These are phyloP conservation scores for Cutaneotrichosporon spelunceum DNA, from an alignment of 1,284 basidiomycete genomes.

Conservation along the genomic window DNA sequence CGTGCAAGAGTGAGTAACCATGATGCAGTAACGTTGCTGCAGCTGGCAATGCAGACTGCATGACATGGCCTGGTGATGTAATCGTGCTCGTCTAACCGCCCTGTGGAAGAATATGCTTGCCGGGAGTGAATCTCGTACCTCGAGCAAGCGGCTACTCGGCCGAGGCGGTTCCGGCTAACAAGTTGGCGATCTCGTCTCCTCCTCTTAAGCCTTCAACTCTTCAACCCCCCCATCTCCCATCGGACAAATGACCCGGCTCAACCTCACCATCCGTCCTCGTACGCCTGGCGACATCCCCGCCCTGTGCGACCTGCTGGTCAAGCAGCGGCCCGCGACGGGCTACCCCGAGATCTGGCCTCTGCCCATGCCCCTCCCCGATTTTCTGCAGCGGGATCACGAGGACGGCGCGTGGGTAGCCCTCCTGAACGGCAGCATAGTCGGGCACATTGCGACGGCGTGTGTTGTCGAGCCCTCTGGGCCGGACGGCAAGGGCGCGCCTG, in stretches of 20 bases:
- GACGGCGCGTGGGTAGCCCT: not conserved
- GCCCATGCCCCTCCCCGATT: not conserved
- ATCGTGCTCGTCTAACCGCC: no score
- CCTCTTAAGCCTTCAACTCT: no score
- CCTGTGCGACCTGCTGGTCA: not conserved
- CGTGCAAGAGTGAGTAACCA: no score
- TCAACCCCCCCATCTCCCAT: no score
- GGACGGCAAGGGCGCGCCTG: not conserved
- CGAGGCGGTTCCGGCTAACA: no score
- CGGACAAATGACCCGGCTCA: not conserved
- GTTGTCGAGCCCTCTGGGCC: not conserved
- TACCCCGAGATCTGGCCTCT: constrained; percentile 3
- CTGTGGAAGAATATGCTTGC: no score
- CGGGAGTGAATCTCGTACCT: no score
- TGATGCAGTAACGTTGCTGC: no score
- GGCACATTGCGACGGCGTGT: not conserved
- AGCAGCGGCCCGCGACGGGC: not conserved
- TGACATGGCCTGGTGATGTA: no score
- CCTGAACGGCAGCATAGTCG: not conserved
- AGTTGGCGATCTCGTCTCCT: not conserved
- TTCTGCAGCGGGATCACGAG: not conserved
- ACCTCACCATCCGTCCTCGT: not conserved
- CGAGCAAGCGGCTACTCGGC: no score
- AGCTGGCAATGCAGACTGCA: no score
- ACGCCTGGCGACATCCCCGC: not conserved